phyloP scores from a whole-genome alignment of 306 rosid genomes.

The Castanea crenata region DNA sequence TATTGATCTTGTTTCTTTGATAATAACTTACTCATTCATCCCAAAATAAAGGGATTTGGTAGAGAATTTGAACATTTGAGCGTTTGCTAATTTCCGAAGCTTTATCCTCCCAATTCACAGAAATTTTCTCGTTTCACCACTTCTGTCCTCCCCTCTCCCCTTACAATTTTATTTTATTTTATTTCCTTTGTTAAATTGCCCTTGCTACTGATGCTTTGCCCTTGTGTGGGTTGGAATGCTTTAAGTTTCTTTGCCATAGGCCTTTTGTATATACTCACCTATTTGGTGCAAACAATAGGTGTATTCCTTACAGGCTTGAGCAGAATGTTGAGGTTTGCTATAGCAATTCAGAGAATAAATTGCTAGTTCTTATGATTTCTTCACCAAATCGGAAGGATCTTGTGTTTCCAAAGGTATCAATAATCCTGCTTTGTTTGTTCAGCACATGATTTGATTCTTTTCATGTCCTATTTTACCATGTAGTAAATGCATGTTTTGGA shows the following conservation, averaged over 20 bases:
- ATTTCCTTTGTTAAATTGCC: background rate
- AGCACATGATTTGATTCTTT: background rate
- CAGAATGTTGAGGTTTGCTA: conserved; percentile 1
- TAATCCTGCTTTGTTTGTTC: background rate
- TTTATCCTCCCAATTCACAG: background rate
- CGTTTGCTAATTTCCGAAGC: background rate
- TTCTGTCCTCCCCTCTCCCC: background rate
- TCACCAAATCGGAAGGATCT: conserved; percentile 36
- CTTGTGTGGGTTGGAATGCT: background rate
- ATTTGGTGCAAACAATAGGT: conserved; percentile 15
- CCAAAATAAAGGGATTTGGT: background rate
- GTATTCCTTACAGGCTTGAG: conserved; percentile 35
- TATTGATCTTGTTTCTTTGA: no score
- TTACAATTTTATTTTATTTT: background rate
- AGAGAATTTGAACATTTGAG: background rate
- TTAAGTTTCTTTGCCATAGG: no score
- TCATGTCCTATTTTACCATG: background rate
- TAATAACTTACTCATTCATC: no score
- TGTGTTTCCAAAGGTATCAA: conserved; percentile 40
- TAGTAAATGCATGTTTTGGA: background rate
- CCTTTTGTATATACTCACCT: background rate
- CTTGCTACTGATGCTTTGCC: background rate
- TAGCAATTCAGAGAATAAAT: conserved; percentile 12
- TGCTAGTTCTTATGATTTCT: conserved; percentile 41
- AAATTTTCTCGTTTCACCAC: background rate